phyloP scores from a whole-genome alignment of 441 rosid species.

The Erodium moschatum region DNA sequence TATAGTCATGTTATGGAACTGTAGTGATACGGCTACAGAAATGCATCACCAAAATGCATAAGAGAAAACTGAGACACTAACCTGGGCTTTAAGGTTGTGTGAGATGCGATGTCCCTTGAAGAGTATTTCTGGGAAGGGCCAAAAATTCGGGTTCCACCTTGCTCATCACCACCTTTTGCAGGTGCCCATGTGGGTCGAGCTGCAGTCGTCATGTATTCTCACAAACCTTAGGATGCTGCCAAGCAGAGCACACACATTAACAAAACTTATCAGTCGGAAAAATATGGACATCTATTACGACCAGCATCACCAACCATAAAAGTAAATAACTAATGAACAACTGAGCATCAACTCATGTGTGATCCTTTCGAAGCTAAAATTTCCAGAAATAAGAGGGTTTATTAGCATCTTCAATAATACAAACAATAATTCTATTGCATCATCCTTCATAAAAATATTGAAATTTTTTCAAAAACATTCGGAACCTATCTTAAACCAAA shows the following conservation, averaged over 20 bases:
- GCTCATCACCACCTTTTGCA: constrained; percentile 95
- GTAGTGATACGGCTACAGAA: background rate
- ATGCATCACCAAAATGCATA: background rate
- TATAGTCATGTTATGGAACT: background rate
- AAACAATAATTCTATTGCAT: background rate
- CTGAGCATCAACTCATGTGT: no score
- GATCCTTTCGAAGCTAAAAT: background rate
- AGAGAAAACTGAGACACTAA: constrained; percentile 9
- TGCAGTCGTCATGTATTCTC: constrained; percentile 71
- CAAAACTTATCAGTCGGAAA: background rate
- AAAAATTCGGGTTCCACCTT: constrained; percentile 86
- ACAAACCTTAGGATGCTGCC: constrained; percentile 5
- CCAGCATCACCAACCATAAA: background rate
- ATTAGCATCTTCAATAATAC: background rate
- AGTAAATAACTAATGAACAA: background rate
- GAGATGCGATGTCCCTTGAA: constrained; percentile 85
- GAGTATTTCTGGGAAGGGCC: constrained; percentile 96
- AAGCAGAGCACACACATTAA: background rate
- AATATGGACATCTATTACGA: background rate
- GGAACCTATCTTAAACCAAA: background rate
- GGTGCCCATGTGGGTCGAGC: constrained; percentile 99
- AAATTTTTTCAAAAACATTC: background rate
- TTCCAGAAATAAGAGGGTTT: background rate
- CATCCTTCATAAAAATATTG: background rate
- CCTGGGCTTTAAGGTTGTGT: constrained; percentile 81